These are phyloP conservation scores for Polychytrium aggregatum DNA, from an alignment of 192 early-diverging fungal genomes.

Conservation along the genomic window DNA sequence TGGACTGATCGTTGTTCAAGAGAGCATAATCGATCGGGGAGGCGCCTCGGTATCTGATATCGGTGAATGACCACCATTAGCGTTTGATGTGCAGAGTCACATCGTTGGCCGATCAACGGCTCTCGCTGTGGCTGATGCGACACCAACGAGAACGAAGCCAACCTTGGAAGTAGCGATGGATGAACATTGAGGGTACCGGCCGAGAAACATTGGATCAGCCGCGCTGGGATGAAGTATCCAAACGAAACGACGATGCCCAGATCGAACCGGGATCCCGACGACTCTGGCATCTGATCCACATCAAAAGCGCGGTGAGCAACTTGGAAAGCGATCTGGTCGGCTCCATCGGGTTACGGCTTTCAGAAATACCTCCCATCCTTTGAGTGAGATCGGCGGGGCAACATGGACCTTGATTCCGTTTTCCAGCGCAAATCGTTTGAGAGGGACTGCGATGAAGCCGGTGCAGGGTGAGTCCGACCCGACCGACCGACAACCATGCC, in stretches of 20 bases:
- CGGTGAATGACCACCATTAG: not conserved
- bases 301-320: not conserved
- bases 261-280: constrained; percentile 41
- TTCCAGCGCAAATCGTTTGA: constrained; percentile 31
- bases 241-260: constrained; percentile 90
- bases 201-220: constrained; percentile 57
- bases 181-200: constrained; percentile 77
- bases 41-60: constrained; percentile 64
- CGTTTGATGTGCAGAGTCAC: not conserved
- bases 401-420: constrained; percentile 27
- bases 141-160: not conserved
- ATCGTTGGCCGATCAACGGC: not conserved
- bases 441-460: constrained; percentile 26
- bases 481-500: too few relatives aligned
- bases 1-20: constrained; percentile 55
- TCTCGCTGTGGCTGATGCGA: not conserved
- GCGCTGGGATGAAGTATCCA: constrained; percentile 73
- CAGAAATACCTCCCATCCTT: constrained; percentile 42
- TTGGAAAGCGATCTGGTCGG: not conserved
- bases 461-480: too few relatives aligned
- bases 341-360: too few relatives aligned
- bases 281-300: not conserved
- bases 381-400: constrained; percentile 40
- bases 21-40: constrained; percentile 82
- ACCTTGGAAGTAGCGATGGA: constrained; percentile 86